Evolutionary conservation across 176 grass and related monocot genomes (phyloP).

Genomic region (Canna indica): DNA sequence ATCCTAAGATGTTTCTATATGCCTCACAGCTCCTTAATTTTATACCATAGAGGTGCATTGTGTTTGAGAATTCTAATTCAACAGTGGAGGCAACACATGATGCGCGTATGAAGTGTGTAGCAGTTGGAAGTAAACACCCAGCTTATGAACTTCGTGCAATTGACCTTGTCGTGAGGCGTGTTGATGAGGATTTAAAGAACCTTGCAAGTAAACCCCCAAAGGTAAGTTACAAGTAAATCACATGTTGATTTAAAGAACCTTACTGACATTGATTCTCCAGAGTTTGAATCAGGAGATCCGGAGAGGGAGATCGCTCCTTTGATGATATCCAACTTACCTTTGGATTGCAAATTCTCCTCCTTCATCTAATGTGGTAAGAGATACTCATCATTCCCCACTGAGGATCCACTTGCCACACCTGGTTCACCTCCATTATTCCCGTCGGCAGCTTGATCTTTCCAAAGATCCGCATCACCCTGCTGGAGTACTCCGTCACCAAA

Average conservation of each 20-base stretch:
- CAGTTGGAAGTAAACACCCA: slow-evolving; percentile 61
- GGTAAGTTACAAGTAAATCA: no score
- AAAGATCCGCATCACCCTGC: slow-evolving; percentile 38
- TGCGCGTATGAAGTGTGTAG: slow-evolving; percentile 80
- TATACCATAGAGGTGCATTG: slow-evolving; percentile 80
- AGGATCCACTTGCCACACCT: slow-evolving; percentile 58
- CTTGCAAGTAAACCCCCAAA: no score
- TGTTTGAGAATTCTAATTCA: slow-evolving; percentile 84
- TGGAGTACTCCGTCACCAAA: slow-evolving; percentile 36
- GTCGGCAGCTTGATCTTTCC: slow-evolving; percentile 40
- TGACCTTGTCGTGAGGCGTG: slow-evolving; percentile 64
- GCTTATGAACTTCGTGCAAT: slow-evolving; percentile 70
- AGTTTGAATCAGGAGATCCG: slow-evolving; percentile 52
- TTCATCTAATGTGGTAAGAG: not conserved
- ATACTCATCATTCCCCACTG: slow-evolving; percentile 3
- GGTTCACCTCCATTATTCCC: slow-evolving; percentile 34
- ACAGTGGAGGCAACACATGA: slow-evolving; percentile 75
- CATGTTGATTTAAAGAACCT: slow-evolving; percentile 87
- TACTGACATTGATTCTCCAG: slow-evolving; percentile 58
- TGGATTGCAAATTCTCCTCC: slow-evolving; percentile 16
- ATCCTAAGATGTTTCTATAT: slow-evolving; percentile 87
- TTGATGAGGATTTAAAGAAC: slow-evolving; percentile 46
- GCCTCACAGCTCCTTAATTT: slow-evolving; percentile 68
- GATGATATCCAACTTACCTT: slow-evolving; percentile 54
- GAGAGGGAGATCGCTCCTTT: slow-evolving; percentile 37